phyloP scores from a whole-genome alignment of 495 filamentous ascomycete genomes.

The Chaetomium cochliodes region DNA sequence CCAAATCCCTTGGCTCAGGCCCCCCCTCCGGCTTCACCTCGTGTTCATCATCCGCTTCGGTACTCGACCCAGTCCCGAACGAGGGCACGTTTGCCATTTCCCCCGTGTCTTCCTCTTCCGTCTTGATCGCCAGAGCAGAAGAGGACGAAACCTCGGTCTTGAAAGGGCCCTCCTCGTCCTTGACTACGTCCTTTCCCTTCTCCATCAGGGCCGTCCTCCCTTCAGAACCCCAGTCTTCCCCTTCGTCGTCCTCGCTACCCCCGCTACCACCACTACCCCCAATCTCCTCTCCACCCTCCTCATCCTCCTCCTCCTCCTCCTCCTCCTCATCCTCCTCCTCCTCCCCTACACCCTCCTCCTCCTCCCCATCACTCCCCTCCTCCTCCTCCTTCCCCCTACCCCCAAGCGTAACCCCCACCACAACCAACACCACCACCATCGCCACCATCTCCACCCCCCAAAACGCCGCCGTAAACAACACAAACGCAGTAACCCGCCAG shows the following conservation, averaged over 20 bases:
- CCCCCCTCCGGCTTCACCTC: slow-evolving; percentile 28
- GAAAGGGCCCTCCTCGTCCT: slow-evolving; percentile 16
- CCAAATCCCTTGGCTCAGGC: slow-evolving; percentile 40
- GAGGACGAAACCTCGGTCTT: neutral
- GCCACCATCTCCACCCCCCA: slow-evolving; percentile 70
- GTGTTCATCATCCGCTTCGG: slow-evolving; percentile 28
- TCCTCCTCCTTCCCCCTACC: neutral
- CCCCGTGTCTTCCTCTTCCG: slow-evolving; percentile 37
- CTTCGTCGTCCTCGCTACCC: neutral
- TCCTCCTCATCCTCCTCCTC: neutral
- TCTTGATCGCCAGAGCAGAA: slow-evolving; percentile 33
- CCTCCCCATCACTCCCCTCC: neutral
- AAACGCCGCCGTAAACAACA: slow-evolving; percentile 65
- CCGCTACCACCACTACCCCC: neutral
- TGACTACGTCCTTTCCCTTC: neutral
- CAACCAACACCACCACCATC: slow-evolving; percentile 37
- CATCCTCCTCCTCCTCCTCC: neutral
- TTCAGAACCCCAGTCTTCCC: neutral
- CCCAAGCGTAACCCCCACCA: neutral
- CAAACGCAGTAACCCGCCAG: slow-evolving; percentile 65
- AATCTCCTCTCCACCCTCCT: too few species aligned
- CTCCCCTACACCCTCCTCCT: too few species aligned
- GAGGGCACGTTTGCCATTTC: slow-evolving; percentile 16
- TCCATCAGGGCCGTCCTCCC: too few species aligned
- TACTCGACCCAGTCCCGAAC: slow-evolving; percentile 28